A percentile compares a stretch with the other conserved stretches of the same genome.
These are phyloP conservation scores for Talaromyces sp. DNA, from an alignment of 2,329 filamentous ascomycete genomes.

Conservation along the genomic window DNA sequence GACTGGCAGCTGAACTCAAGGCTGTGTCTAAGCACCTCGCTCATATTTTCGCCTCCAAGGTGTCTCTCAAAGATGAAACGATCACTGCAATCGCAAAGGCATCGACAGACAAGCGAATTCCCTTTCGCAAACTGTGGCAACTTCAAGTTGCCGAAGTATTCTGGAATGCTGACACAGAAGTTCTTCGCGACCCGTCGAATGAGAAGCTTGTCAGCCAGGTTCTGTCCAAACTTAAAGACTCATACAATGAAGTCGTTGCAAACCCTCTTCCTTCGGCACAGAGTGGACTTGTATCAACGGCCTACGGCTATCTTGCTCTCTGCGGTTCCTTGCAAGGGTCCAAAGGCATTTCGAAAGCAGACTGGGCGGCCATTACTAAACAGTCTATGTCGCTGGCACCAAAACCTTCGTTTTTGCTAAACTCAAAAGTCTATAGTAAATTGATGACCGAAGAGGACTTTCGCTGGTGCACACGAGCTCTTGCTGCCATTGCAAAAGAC, in stretches of 20 bases:
- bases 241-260: slow-evolving; percentile 70
- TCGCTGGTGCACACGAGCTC: slow-evolving; percentile 68
- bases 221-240: slow-evolving; percentile 52
- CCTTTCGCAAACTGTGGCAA: slow-evolving; percentile 75
- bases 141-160: slow-evolving; percentile 68
- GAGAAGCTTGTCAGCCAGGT: slow-evolving; percentile 47
- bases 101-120: slow-evolving; percentile 75
- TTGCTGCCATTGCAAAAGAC: slow-evolving; percentile 57
- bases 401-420: slow-evolving; percentile 84
- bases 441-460: slow-evolving; percentile 70
- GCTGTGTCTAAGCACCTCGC: slow-evolving; percentile 64
- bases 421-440: slow-evolving; percentile 79
- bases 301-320: slow-evolving; percentile 68
- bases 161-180: slow-evolving; percentile 49
- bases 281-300: slow-evolving; percentile 74
- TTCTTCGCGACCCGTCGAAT: slow-evolving; percentile 46
- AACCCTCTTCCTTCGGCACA: slow-evolving; percentile 78
- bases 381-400: slow-evolving; percentile 67
- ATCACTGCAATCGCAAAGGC: slow-evolving; percentile 75
- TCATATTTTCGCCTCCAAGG: slow-evolving; percentile 57
- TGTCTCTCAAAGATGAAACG: slow-evolving; percentile 61
- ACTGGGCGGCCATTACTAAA: slow-evolving; percentile 50
- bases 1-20: slow-evolving; percentile 69
- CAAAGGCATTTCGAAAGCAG: slow-evolving; percentile 41
- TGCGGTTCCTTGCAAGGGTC: slow-evolving; percentile 50